Evolutionary conservation across 1,284 basidiomycete species (phyloP).

Genomic region (Phellinidium pouzarii): DNA sequence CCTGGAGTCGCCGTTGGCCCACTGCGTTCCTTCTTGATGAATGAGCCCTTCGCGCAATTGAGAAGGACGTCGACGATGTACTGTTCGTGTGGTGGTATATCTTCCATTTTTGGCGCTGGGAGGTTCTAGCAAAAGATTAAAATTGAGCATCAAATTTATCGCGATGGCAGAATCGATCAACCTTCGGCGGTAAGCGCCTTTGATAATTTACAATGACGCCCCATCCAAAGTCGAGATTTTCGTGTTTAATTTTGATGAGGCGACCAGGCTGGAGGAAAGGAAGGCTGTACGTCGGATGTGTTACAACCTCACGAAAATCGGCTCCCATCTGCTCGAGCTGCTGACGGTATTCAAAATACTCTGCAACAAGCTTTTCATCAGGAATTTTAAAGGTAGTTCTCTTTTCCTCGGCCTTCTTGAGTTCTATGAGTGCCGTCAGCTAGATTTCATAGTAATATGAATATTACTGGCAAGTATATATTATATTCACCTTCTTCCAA

Average conservation of each 20-base stretch:
- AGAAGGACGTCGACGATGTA: constrained; percentile 95
- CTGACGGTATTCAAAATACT: constrained; percentile 89
- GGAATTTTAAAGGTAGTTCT: constrained; percentile 67
- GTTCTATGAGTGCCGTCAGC: constrained; percentile 42
- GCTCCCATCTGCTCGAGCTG: constrained; percentile 84
- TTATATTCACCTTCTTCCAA: constrained; percentile 69
- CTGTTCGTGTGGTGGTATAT: constrained; percentile 77
- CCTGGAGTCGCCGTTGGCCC: constrained; percentile 48
- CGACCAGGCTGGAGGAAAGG: constrained; percentile 93
- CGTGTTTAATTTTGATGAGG: constrained; percentile 83
- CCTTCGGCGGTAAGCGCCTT: constrained; percentile 75
- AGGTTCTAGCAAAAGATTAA: constrained; percentile 36
- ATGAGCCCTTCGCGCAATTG: constrained; percentile 66
- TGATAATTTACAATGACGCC: constrained; percentile 89
- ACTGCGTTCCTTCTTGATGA: constrained; percentile 56
- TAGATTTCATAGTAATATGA: not conserved
- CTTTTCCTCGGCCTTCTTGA: constrained; percentile 68
- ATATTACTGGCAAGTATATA: constrained; percentile 1
- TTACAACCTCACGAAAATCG: constrained; percentile 89
- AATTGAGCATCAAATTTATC: not conserved
- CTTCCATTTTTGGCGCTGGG: constrained; percentile 53
- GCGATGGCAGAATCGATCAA: constrained; percentile 24
- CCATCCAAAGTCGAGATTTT: constrained; percentile 93
- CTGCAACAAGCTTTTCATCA: constrained; percentile 78
- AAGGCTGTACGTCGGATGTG: constrained; percentile 89